Percentiles rank a stretch among this genome's conserved stretches.
Evolutionary conservation across 164 flowering plant species (phyloP).

Genomic region (Platanus orientalis): DNA sequence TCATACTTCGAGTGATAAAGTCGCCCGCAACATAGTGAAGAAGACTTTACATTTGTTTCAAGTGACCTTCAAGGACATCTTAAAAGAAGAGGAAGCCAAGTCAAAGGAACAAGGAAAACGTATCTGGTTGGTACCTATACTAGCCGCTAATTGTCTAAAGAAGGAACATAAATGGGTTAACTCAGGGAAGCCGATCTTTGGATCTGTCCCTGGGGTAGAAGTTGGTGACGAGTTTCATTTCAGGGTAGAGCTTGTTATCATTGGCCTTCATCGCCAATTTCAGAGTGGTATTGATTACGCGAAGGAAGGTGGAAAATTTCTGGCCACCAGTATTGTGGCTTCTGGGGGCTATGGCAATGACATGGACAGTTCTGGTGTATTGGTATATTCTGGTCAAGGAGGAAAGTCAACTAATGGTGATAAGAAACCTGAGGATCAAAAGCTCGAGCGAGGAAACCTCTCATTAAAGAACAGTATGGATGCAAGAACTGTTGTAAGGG

Average conservation of each 20-base stretch:
- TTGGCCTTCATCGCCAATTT: conserved; percentile 15
- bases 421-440: conserved; percentile 48
- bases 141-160: conserved; percentile 22
- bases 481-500: conserved; percentile 54
- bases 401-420: conserved; percentile 11
- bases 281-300: conserved; percentile 13
- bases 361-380: conserved; percentile 44
- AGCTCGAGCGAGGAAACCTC: conserved; percentile 57
- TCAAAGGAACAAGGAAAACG: conserved; percentile 28
- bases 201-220: conserved; percentile 18
- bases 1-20: conserved; percentile 13
- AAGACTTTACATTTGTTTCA: conserved; percentile 73
- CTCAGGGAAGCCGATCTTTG: conserved; percentile 1
- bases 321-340: conserved; percentile 22
- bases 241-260: conserved; percentile 15
- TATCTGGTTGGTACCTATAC: conserved; percentile 26
- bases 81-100: conserved; percentile 62
- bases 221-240: conserved; percentile 10
- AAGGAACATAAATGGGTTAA: conserved; percentile 3
- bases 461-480: conserved; percentile 46
- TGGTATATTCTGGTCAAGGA: conserved; percentile 70
- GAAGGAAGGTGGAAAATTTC: background rate
- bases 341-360: conserved; percentile 38
- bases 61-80: conserved; percentile 48
- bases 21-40: conserved; percentile 51